These are phyloP conservation scores for Cryptosporidium meleagridis DNA, from an alignment of 169 alveolate species.

Conservation along the genomic window DNA sequence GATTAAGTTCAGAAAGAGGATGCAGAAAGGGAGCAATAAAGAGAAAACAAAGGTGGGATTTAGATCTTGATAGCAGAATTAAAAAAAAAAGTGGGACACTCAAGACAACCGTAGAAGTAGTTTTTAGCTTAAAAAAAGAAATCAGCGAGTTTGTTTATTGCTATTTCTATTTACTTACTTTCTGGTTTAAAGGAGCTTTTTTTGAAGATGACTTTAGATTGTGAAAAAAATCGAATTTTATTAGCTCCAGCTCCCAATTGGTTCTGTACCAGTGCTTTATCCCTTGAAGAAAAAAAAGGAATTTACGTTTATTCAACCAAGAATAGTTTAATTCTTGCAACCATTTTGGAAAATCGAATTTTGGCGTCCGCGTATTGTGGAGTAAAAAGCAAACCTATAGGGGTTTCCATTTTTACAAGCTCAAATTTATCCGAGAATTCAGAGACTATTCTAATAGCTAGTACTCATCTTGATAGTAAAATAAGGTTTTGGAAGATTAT, in stretches of 20 bases:
- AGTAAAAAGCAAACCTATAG: constrained; percentile 44
- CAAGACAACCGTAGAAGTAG: background rate
- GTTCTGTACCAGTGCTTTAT: constrained; percentile 21
- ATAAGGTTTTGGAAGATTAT: constrained; percentile 16
- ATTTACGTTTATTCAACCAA: constrained; percentile 28
- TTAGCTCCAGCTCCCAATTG: constrained; percentile 71
- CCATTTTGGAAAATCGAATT: constrained; percentile 16
- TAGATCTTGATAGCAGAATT: background rate
- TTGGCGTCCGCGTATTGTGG: constrained; percentile 59
- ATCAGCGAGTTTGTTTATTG: too few species aligned
- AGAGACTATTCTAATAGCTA: background rate
- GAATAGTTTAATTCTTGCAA: constrained; percentile 44
- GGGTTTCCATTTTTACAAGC: constrained; percentile 6
- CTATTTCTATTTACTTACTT: too few species aligned
- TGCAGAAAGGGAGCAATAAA: background rate
- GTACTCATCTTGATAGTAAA: constrained; percentile 36
- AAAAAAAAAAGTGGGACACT: background rate
- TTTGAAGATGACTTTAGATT: background rate
- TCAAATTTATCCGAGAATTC: background rate
- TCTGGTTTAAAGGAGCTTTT: background rate
- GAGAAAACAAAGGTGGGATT: background rate
- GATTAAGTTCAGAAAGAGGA: background rate
- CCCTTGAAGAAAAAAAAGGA: background rate
- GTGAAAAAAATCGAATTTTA: constrained; percentile 2
- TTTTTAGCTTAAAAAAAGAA: too few species aligned